Conservation (phyloP, 257 asterid species). For the Parsonsia alboflavescens region DNA sequence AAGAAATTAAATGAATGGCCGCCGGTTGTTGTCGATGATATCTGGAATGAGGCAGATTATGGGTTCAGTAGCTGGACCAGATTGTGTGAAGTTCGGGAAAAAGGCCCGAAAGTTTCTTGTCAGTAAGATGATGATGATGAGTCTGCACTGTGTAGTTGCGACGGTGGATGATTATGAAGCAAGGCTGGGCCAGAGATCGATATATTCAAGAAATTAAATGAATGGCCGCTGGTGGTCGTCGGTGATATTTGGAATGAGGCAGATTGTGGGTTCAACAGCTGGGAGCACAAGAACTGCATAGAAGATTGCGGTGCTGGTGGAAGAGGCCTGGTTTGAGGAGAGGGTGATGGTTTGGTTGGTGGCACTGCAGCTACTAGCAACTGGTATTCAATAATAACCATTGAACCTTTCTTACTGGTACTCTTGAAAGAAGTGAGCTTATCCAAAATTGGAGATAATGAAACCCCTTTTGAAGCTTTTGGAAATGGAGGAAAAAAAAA, state of each 20-base stretch:
- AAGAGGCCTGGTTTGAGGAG: neutral
- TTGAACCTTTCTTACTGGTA: constrained; percentile 55
- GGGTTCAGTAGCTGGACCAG: neutral
- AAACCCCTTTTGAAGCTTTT: constrained; percentile 35
- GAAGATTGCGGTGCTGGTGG: neutral
- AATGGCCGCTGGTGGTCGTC: no score
- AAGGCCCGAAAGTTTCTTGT: neutral
- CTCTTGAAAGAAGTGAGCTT: constrained; percentile 44
- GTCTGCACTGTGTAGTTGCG: neutral
- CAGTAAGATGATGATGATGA: neutral
- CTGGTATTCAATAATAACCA: constrained; percentile 59
- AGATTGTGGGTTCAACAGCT: neutral
- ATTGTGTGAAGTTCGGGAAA: neutral
- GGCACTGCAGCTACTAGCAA: constrained; percentile 62
- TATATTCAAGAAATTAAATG: no score
- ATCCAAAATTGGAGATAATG: constrained; percentile 55
- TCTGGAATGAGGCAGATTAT: no score
- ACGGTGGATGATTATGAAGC: no score
- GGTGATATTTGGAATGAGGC: no score
- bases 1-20: no score
- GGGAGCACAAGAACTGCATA: neutral
- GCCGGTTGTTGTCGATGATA: no score
- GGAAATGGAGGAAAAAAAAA: neutral
- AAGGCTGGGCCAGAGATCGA: no score
- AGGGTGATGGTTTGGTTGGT: neutral